These are phyloP conservation scores for Chaetomiaceae sp. DNA, from an alignment of 2,329 filamentous ascomycete genomes.

Conservation along the genomic window DNA sequence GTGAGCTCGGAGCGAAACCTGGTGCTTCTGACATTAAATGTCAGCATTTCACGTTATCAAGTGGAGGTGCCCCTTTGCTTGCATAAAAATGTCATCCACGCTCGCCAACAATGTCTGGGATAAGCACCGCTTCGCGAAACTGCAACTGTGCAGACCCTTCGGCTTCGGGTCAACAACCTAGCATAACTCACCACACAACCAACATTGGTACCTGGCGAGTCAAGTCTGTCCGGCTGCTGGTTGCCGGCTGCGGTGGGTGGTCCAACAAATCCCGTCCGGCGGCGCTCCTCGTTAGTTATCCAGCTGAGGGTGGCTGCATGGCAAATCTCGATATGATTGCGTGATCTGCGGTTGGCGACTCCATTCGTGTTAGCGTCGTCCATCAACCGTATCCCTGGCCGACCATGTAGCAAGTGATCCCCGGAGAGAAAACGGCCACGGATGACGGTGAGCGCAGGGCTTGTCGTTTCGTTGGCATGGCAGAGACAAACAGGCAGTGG, in stretches of 20 bases:
- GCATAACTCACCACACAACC: too few species aligned
- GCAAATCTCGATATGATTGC: constrained; percentile 18
- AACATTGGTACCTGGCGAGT: too few species aligned
- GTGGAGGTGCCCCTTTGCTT: too few species aligned
- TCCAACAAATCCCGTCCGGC: background rate
- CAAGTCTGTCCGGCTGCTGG: too few species aligned
- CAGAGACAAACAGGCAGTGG: background rate
- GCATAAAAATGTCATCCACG: too few species aligned
- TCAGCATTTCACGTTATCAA: too few species aligned
- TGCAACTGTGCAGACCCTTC: too few species aligned
- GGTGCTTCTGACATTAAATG: background rate
- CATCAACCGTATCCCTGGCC: constrained; percentile 8
- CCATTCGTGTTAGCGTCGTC: constrained; percentile 9
- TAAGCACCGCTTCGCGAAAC: too few species aligned
- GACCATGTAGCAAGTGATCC: too few species aligned
- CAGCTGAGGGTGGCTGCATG: constrained; percentile 11
- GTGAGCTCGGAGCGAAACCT: background rate
- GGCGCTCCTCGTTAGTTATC: background rate
- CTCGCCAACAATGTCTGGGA: too few species aligned
- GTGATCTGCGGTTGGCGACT: constrained; percentile 14
- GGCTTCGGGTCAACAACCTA: too few species aligned
- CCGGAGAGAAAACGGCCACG: background rate
- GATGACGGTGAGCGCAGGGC: background rate
- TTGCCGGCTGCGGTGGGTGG: too few species aligned
- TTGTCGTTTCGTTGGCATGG: constrained; percentile 1